These are phyloP conservation scores for Vitrella brassicaformis DNA, from an alignment of 73 alveolate species.

Conservation along the genomic window DNA sequence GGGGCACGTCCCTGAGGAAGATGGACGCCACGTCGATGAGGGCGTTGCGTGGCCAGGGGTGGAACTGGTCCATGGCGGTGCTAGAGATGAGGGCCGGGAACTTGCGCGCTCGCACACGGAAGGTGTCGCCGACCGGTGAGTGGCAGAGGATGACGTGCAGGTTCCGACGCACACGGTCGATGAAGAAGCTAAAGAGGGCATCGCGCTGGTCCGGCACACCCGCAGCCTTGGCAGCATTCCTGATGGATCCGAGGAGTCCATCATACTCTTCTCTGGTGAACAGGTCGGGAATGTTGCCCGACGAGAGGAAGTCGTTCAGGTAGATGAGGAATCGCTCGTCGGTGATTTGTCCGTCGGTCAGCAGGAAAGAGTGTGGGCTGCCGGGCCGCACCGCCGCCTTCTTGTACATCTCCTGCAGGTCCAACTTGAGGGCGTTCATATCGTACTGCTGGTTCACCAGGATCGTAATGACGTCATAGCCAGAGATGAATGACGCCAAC, in stretches of 20 bases:
- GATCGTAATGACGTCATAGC: constrained; percentile 70
- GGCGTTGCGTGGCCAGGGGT: constrained; percentile 99
- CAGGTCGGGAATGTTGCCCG: constrained; percentile 76
- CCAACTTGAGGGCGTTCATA: constrained; percentile 78
- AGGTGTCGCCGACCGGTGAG: constrained; percentile 99
- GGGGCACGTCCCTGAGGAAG: constrained; percentile 40
- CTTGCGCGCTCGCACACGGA: constrained; percentile 98
- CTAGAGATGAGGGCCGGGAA: constrained; percentile 98
- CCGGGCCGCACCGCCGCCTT: constrained; percentile 92
- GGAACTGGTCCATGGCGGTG: constrained; percentile 98
- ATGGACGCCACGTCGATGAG: constrained; percentile 90
- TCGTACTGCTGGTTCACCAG: constrained; percentile 86
- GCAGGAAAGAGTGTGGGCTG: constrained; percentile 77
- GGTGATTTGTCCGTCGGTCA: constrained; percentile 90
- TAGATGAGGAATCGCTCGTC: constrained; percentile 94
- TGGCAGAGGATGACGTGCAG: constrained; percentile 81
- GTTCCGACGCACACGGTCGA: constrained; percentile 71
- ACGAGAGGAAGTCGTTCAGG: constrained; percentile 93
- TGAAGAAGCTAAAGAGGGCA: constrained; percentile 82
- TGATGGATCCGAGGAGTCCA: constrained; percentile 68
- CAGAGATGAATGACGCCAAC: constrained; percentile 87
- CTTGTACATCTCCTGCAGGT: constrained; percentile 82
- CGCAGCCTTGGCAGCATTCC: constrained; percentile 77
- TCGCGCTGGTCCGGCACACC: constrained; percentile 72
- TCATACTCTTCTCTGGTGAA: constrained; percentile 84